phyloP scores from a whole-genome alignment of 139 green algal genomes.

The Chara braunii region DNA sequence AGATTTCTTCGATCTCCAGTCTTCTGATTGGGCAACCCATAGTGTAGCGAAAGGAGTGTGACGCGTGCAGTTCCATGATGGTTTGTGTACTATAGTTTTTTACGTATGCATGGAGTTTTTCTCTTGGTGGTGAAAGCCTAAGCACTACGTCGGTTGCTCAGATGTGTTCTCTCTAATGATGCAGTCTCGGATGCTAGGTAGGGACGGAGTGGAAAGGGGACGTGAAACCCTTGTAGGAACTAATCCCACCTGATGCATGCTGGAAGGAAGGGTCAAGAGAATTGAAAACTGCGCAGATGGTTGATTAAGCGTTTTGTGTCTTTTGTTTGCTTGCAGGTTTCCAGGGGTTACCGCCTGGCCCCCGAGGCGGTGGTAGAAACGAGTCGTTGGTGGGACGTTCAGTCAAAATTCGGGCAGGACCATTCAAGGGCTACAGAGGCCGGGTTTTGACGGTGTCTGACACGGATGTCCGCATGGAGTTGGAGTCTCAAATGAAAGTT shows the following conservation, averaged over 20 bases:
- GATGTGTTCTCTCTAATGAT: no score
- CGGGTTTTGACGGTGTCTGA: constrained; percentile 68
- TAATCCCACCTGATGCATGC: not conserved
- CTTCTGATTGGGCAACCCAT: no score
- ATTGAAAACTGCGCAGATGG: not conserved
- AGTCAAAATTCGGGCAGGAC: constrained; percentile 53
- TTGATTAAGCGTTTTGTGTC: not conserved
- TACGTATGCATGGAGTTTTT: no score
- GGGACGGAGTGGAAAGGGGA: not conserved
- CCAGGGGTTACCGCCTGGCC: not conserved
- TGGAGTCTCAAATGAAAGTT: constrained; percentile 75
- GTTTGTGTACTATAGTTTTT: no score
- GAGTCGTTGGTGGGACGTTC: constrained; percentile 49
- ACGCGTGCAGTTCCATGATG: no score
- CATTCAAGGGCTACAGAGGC: constrained; percentile 74
- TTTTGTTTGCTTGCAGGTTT: not conserved
- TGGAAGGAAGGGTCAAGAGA: not conserved
- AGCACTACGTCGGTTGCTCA: no score
- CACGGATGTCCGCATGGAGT: constrained; percentile 71
- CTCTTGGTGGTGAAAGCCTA: no score
- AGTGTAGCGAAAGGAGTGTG: no score
- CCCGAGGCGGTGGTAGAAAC: no score
- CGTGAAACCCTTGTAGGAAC: not conserved
- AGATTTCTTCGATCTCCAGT: no score
- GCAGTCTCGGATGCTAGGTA: no score